These are phyloP conservation scores for Lolium rigidum DNA, from an alignment of 176 grass and related monocot genomes.

Conservation along the genomic window DNA sequence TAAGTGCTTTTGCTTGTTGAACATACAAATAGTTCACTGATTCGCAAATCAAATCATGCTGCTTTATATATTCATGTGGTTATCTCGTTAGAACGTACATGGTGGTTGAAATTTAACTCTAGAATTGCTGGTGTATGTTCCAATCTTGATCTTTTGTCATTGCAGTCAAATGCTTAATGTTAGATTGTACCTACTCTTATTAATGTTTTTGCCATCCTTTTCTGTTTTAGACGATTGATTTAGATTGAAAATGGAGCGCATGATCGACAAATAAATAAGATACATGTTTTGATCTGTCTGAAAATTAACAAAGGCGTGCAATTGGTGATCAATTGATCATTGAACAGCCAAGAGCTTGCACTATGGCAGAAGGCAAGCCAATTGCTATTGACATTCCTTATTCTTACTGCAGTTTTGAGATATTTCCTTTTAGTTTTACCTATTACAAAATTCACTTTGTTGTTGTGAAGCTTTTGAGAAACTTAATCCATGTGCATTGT, in stretches of 20 bases:
- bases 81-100: not conserved
- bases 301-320: conserved; percentile 16
- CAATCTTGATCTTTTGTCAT: not conserved
- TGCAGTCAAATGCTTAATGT: not conserved
- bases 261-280: not conserved
- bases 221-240: not conserved
- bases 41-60: conserved; percentile 6
- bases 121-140: not conserved
- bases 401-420: conserved; percentile 5
- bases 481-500: conserved; percentile 6
- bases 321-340: conserved; percentile 2
- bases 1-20: not conserved
- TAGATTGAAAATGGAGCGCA: not conserved
- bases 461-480: conserved; percentile 1
- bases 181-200: not conserved
- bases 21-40: not conserved
- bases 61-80: not conserved
- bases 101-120: not conserved
- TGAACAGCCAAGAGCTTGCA: not conserved
- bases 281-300: not conserved
- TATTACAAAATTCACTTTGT: conserved; percentile 18
- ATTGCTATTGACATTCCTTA: not conserved
- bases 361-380: not conserved
- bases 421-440: not conserved
- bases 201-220: not conserved